These are phyloP conservation scores for Serendipita sp. DNA, from an alignment of 768 basidiomycete genomes.

Conservation along the genomic window DNA sequence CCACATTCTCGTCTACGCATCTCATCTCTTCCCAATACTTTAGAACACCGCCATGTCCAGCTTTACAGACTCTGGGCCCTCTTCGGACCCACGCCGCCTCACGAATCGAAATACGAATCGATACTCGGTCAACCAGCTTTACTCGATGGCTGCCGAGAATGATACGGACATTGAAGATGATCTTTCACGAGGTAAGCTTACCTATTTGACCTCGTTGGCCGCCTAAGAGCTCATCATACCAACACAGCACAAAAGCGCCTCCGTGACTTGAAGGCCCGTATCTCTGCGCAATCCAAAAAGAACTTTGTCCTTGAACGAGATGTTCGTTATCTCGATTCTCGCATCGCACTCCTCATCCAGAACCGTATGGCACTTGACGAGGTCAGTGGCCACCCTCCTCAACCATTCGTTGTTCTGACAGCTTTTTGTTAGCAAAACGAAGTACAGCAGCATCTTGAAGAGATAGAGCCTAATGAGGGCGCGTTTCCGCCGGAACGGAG, in stretches of 20 bases:
- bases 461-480: slow-evolving; percentile 83
- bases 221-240: slow-evolving; percentile 4
- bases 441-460: slow-evolving; percentile 88
- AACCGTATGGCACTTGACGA: slow-evolving; percentile 96
- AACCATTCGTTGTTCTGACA: background rate
- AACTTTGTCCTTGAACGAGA: slow-evolving; percentile 98
- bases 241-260: slow-evolving; percentile 82
- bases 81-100: slow-evolving; percentile 24
- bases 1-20: no score
- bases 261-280: slow-evolving; percentile 87
- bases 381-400: slow-evolving; percentile 23
- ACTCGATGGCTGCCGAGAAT: slow-evolving; percentile 97
- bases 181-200: slow-evolving; percentile 64
- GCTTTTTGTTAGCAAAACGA: slow-evolving; percentile 56
- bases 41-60: background rate
- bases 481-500: slow-evolving; percentile 89
- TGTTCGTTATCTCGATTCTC: slow-evolving; percentile 91
- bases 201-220: slow-evolving; percentile 5
- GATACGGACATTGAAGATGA: slow-evolving; percentile 97
- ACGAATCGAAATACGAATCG: slow-evolving; percentile 92
- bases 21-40: no score
- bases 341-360: slow-evolving; percentile 94
- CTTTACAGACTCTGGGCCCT: slow-evolving; percentile 11
- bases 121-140: slow-evolving; percentile 88
- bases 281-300: slow-evolving; percentile 98